Percentiles rank a stretch among this genome's conserved stretches.
Conservation (phyloP, 306 rosid genomes). For the Lathyrus aphaca region DNA sequence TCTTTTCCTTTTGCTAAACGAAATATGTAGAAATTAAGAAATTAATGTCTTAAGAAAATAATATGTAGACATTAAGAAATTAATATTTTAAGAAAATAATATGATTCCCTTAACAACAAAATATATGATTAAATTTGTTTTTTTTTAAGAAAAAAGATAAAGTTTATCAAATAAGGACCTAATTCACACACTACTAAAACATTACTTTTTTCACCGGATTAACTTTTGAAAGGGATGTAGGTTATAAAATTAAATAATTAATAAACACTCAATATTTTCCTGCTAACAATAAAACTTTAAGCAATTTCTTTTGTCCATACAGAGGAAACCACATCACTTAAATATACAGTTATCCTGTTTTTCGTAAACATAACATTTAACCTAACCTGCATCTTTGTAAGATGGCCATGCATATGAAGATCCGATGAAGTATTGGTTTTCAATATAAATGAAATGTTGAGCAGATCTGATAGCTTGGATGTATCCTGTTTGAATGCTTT, state of each 20-base stretch:
- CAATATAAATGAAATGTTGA: conserved; percentile 89
- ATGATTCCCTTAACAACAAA: neutral
- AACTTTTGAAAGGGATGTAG: conserved; percentile 10
- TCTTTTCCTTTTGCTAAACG: neutral
- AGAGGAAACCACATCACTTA: conserved; percentile 25
- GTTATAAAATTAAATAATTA: conserved; percentile 10
- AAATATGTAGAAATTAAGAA: conserved; percentile 33
- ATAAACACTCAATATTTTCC: conserved; percentile 1
- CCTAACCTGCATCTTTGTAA: conserved; percentile 80
- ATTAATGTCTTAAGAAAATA: conserved; percentile 23
- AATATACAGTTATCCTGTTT: conserved; percentile 21
- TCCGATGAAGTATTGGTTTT: conserved; percentile 93
- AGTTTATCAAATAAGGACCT: conserved; percentile 9
- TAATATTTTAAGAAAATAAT: conserved; percentile 22
- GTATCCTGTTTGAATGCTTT: conserved; percentile 90
- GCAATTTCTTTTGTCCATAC: conserved; percentile 23
- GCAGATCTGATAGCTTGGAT: conserved; percentile 97
- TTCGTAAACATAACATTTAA: conserved; percentile 25
- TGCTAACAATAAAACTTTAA: conserved; percentile 10
- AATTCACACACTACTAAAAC: conserved; percentile 28
- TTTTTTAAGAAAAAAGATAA: neutral
- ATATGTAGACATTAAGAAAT: conserved; percentile 23
- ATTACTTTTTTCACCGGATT: conserved; percentile 27
- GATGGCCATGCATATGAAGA: conserved; percentile 93
- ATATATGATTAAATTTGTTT: neutral